Conservation (phyloP, 148 eudicot genomes). For the Vaccinium macrocarpon region DNA sequence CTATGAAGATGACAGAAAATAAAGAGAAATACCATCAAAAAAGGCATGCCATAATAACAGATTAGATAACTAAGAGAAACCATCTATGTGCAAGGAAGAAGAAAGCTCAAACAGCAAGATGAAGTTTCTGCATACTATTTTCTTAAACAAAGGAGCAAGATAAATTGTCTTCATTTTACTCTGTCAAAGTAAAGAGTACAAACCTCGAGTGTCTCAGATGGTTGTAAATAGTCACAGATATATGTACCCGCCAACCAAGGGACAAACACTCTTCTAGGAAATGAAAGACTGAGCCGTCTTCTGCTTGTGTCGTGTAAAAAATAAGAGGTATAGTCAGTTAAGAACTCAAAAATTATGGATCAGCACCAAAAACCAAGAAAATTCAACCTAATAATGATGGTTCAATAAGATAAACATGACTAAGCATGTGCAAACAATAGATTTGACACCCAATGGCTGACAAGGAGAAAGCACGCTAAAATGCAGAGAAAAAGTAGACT, state of each 20-base stretch:
- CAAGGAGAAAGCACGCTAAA: background rate
- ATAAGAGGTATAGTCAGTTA: constrained; percentile 18
- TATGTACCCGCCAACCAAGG: constrained; percentile 80
- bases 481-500: background rate
- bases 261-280: constrained; percentile 83
- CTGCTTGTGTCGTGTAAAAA: constrained; percentile 34
- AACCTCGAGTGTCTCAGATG: constrained; percentile 83
- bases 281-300: constrained; percentile 52
- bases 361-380: background rate
- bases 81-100: background rate
- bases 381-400: background rate
- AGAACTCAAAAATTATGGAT: background rate
- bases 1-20: background rate
- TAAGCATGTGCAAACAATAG: background rate
- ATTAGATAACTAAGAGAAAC: background rate
- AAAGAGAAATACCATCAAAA: background rate
- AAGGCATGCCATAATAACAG: background rate
- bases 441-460: background rate
- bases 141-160: background rate
- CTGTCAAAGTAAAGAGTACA: constrained; percentile 19
- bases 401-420: background rate
- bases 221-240: constrained; percentile 78
- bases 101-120: background rate
- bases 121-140: background rate
- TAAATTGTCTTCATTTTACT: background rate